Conservation (phyloP, 2,329 filamentous ascomycete species). For the Chaetomium globosum region DNA sequence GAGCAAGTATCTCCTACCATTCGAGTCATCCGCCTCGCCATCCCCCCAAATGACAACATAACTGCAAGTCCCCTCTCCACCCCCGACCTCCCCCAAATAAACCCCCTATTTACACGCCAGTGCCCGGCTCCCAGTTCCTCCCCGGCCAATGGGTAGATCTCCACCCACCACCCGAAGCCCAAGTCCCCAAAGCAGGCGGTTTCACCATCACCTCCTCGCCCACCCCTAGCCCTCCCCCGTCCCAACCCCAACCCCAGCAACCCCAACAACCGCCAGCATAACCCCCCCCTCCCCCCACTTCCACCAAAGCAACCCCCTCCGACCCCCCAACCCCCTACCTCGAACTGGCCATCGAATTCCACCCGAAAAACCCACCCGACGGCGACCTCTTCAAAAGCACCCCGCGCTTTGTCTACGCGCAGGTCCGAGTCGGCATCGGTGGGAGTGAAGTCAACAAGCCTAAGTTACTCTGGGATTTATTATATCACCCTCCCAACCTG, state of each 20-base stretch:
- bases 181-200: slow-evolving; percentile 70
- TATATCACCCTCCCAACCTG: too few relatives aligned
- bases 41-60: slow-evolving; percentile 53
- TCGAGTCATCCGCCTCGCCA: slow-evolving; percentile 66
- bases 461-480: too few relatives aligned
- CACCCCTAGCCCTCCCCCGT: slow-evolving; percentile 48
- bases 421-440: slow-evolving; percentile 71
- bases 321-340: slow-evolving; percentile 51
- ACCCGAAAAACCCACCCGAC: slow-evolving; percentile 70
- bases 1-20: slow-evolving; percentile 67
- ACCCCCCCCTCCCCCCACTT: background rate
- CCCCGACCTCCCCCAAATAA: background rate
- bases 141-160: slow-evolving; percentile 90
- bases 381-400: slow-evolving; percentile 71
- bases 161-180: slow-evolving; percentile 71
- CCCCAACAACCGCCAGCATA: too few relatives aligned
- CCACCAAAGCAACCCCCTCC: background rate
- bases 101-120: slow-evolving; percentile 27
- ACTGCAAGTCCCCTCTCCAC: slow-evolving; percentile 46
- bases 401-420: slow-evolving; percentile 56
- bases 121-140: slow-evolving; percentile 58
- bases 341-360: slow-evolving; percentile 77
- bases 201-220: slow-evolving; percentile 86
- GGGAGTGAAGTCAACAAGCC: too few relatives aligned
- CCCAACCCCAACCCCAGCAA: background rate